Base-by-base conservation (phyloP, 108 stramenopile species). In the Stephanodiscus minutulus region DNA sequence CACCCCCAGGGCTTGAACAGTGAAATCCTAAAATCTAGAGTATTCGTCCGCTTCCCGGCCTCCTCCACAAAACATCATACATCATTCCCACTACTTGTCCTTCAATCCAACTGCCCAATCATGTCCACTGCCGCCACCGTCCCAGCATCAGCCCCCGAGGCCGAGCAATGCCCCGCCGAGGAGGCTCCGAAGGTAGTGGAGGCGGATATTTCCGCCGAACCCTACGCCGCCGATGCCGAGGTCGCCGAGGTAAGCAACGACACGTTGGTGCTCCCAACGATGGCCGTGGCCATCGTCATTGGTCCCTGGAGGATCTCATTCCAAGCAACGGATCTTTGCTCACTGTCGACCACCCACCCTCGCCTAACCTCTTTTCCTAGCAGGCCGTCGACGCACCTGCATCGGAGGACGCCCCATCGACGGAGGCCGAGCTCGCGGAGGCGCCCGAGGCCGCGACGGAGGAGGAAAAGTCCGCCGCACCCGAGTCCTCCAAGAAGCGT, bases 381-480 rank as follows among this genome's bases (percentile, higher is more conserved):
- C 27, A 18, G 35, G 21, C 54, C 50, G 39, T 39, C 50, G 15
- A 66, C 48, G 18, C n/a, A 53, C 35, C 25, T 20, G 33, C 52
- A 24, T 44, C 65, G 18, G 65, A 66, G 31, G 65, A 66, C 27
- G 65, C 39, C 50, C 20, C 22, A 15, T 4, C 27, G 28, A 27
- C 50, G 35, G 41, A 49, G 21, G 48, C 49, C 64, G 64, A 65
- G 46, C 48, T 50, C 64, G 50, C 48, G 24, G 59, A 61, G 25
- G 39, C 31, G 1, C 10, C 33, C 35, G 65, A 29, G 0, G 24
- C 31, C 21, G n/a, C 52, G 13, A 21, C 20, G 1, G 49, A 35
- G 21, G 65, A 28, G 28, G 65, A 66, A 31, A 52, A 66, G 65
- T 25, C 13, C 62, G 39, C 62, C 28, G 59, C 59, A 33, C 33